phyloP scores from a whole-genome alignment of 257 asterid genomes.

The Solanum medicagineum region DNA sequence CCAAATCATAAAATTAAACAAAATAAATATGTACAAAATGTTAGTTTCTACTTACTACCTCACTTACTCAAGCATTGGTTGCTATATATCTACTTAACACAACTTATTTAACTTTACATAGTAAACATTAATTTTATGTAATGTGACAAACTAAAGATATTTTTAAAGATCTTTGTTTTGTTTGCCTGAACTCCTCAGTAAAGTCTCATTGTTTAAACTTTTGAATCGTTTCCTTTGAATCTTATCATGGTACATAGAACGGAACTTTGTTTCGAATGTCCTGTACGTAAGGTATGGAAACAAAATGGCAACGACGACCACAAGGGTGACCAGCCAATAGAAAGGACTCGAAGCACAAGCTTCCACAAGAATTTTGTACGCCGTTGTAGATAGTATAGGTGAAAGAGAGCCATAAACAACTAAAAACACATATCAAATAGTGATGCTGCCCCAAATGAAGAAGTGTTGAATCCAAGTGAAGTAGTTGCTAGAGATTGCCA shows the following conservation, averaged over 20 bases:
- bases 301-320: slow-evolving; percentile 46
- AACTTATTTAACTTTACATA: slow-evolving; percentile 5
- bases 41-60: background rate
- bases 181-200: slow-evolving; percentile 2
- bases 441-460: slow-evolving; percentile 92
- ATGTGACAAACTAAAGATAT: background rate
- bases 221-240: slow-evolving; percentile 31
- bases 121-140: background rate
- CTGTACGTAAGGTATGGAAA: slow-evolving; percentile 57
- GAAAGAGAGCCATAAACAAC: slow-evolving; percentile 51
- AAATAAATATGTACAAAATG: background rate
- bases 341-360: slow-evolving; percentile 77
- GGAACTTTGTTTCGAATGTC: slow-evolving; percentile 50
- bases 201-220: slow-evolving; percentile 13
- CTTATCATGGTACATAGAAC: slow-evolving; percentile 67
- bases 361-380: slow-evolving; percentile 55
- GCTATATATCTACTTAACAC: background rate
- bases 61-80: background rate
- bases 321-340: slow-evolving; percentile 54
- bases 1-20: too few species aligned
- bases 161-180: background rate
- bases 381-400: slow-evolving; percentile 52
- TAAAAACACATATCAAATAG: slow-evolving; percentile 60
- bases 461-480: slow-evolving; percentile 94
- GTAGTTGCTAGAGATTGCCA: slow-evolving; percentile 84